Percentiles rank a stretch among this genome's conserved stretches.
Evolutionary conservation across 768 basidiomycete species (phyloP).

Genomic region (Saitozyma podzolica): DNA sequence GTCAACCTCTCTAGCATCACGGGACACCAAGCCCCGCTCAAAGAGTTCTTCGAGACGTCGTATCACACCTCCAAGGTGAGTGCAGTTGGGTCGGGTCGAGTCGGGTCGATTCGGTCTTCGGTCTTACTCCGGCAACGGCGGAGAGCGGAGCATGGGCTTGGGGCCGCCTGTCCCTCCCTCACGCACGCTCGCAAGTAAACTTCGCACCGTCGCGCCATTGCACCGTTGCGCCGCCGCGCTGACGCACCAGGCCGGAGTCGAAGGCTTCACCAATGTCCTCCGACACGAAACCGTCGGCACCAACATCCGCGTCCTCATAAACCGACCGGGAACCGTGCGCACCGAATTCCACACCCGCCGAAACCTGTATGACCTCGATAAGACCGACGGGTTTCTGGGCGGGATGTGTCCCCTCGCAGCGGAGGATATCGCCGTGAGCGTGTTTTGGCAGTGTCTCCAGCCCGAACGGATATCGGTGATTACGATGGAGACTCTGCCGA

Average conservation of each 20-base stretch:
- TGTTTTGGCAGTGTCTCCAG: slow-evolving; percentile 16
- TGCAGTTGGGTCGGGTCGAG: background rate
- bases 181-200: too few species aligned
- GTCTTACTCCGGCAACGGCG: too few species aligned
- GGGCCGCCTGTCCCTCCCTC: too few species aligned
- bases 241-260: background rate
- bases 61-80: slow-evolving; percentile 5
- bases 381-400: slow-evolving; percentile 6
- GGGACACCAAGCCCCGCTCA: slow-evolving; percentile 1
- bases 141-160: too few species aligned
- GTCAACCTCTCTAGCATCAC: slow-evolving; percentile 2
- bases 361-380: slow-evolving; percentile 7
- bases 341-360: slow-evolving; percentile 13
- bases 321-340: slow-evolving; percentile 11
- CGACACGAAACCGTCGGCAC: slow-evolving; percentile 9
- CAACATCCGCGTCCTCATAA: slow-evolving; percentile 14
- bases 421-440: slow-evolving; percentile 12
- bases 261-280: slow-evolving; percentile 10
- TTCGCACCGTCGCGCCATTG: too few species aligned
- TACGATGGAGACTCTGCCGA: slow-evolving; percentile 13
- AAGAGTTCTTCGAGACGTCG: background rate
- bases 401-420: slow-evolving; percentile 2
- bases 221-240: too few species aligned
- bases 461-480: slow-evolving; percentile 13
- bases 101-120: too few species aligned